Evolutionary conservation across 129 eudicot species (phyloP), one percentile per base, ranked within the genome.

Genomic region (Escallonia rubra): DNA sequence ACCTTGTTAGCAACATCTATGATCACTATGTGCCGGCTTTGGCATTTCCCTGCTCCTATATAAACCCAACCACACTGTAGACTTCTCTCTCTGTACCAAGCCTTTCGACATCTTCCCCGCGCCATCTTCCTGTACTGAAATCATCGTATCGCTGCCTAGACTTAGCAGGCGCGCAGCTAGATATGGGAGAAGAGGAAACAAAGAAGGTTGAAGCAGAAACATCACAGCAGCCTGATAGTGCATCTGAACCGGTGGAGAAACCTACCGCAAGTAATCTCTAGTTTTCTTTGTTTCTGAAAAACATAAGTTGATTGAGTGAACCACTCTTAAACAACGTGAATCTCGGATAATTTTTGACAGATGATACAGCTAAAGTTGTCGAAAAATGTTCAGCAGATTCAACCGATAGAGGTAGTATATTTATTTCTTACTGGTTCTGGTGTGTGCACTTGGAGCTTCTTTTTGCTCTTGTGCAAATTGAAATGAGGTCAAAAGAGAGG

Each of bases 121-220:
- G 10, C 55, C 51, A 6, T 47, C 51, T 47, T 6, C 2, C 10
- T 47, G 1, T 47, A 47, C 10, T 47, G 7, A 47, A 47, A 5
- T 47, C 51, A 6, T 47, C 51, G 7, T 47, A 47, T 23, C 1
- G 34, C 34, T 23, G 34, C 34, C 34, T 23, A 23, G 1, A 23
- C 34, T 23, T 23, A 23, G 34, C 34, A 23, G 34, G 1, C 34
- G 34, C 34, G 34, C 34, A 23, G 34, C 1, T 1, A 57, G 16
- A 47, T n/a, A 70, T 76, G 76, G 76, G 66, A 41, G 80, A 57
- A 56, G 75, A 42, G 14, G 63, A 77, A 53, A 53, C 51, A 34
- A 71, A 57, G 64, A 71, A 61, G 34, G 59, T 41, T 10, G 67
- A 71, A 71, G 61, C 34, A 23, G 40, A 71, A 47, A 44, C 53